A percentile compares a stretch with the other conserved stretches of the same genome.
Evolutionary conservation across 2,329 filamentous ascomycete genomes (phyloP).

Genomic region (Aureobasidium namibiae): DNA sequence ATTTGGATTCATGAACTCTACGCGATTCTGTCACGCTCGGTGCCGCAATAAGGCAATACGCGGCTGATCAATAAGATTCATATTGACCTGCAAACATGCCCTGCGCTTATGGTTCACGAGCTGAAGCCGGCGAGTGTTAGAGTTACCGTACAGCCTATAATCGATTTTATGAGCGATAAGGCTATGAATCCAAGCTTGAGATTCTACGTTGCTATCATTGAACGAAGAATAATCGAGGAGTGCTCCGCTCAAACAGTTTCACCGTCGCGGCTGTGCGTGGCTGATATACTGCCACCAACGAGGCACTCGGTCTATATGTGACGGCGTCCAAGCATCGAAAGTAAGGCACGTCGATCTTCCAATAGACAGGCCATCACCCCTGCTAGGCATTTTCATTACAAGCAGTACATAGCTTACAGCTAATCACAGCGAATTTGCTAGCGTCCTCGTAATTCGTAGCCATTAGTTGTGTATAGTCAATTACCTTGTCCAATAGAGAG

Average conservation of each 20-base stretch:
- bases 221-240: not conserved
- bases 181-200: not conserved
- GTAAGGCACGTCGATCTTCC: not conserved
- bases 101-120: not conserved
- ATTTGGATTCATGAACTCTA: not conserved
- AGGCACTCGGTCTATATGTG: not conserved
- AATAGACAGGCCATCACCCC: not conserved
- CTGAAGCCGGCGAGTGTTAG: not conserved
- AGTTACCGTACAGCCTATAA: not conserved
- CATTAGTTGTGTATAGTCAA: too few relatives aligned
- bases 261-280: not conserved
- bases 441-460: too few relatives aligned
- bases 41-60: not conserved
- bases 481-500: too few relatives aligned
- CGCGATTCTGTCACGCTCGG: not conserved
- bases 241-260: not conserved
- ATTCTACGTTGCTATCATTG: not conserved
- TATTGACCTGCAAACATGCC: not conserved
- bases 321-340: not conserved
- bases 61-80: not conserved
- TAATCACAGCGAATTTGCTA: too few relatives aligned
- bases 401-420: not conserved
- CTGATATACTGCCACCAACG: not conserved
- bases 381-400: not conserved
- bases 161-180: not conserved